Evolutionary conservation across 306 rosid species (phyloP).

Genomic region (Prosopis cineraria): DNA sequence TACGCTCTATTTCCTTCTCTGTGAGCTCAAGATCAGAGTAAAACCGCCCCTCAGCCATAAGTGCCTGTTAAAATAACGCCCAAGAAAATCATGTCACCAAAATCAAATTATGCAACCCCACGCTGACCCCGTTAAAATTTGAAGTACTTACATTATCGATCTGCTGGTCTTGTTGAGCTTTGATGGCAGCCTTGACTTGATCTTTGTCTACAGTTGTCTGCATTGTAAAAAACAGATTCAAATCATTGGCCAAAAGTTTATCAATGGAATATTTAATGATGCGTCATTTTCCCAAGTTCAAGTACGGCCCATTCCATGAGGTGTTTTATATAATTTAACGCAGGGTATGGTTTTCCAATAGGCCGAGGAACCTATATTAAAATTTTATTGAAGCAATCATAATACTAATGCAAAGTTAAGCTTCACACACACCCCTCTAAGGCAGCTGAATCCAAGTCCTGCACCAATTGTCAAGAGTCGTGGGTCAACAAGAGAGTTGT

Average conservation of each 20-base stretch:
- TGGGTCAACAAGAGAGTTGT: constrained; percentile 96
- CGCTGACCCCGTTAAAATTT: constrained; percentile 8
- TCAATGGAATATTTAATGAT: neutral
- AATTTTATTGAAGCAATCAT: no score
- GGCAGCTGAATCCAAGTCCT: constrained; percentile 91
- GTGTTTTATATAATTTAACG: constrained; percentile 4
- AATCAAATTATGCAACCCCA: constrained; percentile 13
- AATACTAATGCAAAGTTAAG: no score
- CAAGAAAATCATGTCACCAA: constrained; percentile 17
- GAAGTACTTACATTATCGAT: constrained; percentile 73
- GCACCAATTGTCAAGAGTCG: constrained; percentile 78
- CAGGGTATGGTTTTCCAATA: neutral
- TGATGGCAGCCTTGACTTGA: constrained; percentile 94
- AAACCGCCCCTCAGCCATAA: constrained; percentile 90
- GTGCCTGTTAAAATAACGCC: constrained; percentile 62
- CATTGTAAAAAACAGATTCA: constrained; percentile 16
- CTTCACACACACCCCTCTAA: constrained; percentile 86
- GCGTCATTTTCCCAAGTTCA: constrained; percentile 15
- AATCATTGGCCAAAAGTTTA: constrained; percentile 18
- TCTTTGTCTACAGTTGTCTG: constrained; percentile 88
- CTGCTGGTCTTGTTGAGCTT: constrained; percentile 89
- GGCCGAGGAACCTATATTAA: constrained; percentile 23
- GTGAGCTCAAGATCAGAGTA: constrained; percentile 97
- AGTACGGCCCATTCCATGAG: neutral
- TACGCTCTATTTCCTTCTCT: constrained; percentile 92